A percentile compares a stretch with the other conserved stretches of the same genome.
These are phyloP conservation scores for Saccharum officinarum DNA, from an alignment of 176 grass and related monocot species.

Conservation along the genomic window DNA sequence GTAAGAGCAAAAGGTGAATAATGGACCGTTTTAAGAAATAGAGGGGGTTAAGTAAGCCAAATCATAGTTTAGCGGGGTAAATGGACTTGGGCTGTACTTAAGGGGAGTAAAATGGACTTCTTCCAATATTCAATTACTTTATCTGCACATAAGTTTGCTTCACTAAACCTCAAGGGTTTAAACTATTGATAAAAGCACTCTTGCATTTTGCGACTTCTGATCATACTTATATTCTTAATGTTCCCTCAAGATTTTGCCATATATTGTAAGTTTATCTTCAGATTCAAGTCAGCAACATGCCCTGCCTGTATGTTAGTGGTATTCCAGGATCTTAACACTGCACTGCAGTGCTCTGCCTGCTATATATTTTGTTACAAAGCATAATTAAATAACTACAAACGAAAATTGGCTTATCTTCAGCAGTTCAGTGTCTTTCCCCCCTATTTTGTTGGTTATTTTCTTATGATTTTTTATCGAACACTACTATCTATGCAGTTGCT, in stretches of 20 bases:
- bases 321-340: neutral
- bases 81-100: neutral
- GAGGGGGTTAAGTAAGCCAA: neutral
- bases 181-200: neutral
- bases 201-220: neutral
- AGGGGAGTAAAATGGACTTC: neutral
- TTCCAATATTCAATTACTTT: neutral
- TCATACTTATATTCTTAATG: neutral
- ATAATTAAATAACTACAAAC: neutral
- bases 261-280: conserved; percentile 9
- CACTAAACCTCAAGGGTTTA: conserved; percentile 2
- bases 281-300: conserved; percentile 8
- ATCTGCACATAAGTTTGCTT: neutral
- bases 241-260: neutral
- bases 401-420: neutral
- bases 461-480: neutral
- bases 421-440: neutral
- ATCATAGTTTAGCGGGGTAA: neutral
- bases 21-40: neutral
- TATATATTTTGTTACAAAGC: neutral
- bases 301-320: neutral
- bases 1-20: neutral
- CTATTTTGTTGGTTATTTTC: conserved; percentile 4
- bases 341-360: neutral
- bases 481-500: neutral